Conservation (phyloP, 495 filamentous ascomycete species). For the Wilcoxina mikolae region DNA sequence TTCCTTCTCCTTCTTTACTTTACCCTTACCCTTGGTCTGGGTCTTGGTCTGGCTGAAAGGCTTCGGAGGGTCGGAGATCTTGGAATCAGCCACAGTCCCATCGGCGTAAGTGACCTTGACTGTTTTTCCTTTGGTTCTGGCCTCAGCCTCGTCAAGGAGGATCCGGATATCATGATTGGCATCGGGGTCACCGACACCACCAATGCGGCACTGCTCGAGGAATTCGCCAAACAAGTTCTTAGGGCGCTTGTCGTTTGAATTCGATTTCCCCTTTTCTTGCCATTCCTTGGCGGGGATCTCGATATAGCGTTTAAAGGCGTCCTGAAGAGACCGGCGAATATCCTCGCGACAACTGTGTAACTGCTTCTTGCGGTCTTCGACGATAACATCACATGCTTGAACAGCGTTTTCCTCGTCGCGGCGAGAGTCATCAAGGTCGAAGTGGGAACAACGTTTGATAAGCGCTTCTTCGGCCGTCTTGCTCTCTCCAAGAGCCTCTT, state of each 20-base stretch:
- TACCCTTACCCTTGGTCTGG: background rate
- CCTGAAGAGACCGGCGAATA: conserved; percentile 27
- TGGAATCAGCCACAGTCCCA: conserved; percentile 8
- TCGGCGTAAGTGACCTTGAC: conserved; percentile 2
- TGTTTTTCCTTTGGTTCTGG: conserved; percentile 9
- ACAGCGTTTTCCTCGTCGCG: conserved; percentile 28
- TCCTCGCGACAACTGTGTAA: conserved; percentile 28
- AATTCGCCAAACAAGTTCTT: background rate
- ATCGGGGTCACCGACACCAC: conserved; percentile 25
- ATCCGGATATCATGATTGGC: conserved; percentile 21
- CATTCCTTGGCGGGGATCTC: conserved; percentile 15
- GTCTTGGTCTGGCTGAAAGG: too few relatives aligned
- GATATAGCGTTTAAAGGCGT: conserved; percentile 17
- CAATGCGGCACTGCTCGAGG: conserved; percentile 8
- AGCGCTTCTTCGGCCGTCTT: conserved; percentile 35
- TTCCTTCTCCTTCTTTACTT: conserved; percentile 2
- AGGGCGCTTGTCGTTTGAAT: conserved; percentile 1
- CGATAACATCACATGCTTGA: conserved; percentile 29
- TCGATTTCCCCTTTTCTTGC: background rate
- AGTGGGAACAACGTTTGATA: conserved; percentile 36
- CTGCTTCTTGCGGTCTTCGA: conserved; percentile 28
- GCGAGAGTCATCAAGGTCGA: conserved; percentile 27
- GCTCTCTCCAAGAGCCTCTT: conserved; percentile 34
- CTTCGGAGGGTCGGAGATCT: conserved; percentile 2
- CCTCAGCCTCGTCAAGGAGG: conserved; percentile 24